Conservation (phyloP, 768 basidiomycete species). For the Tubosaeta sp. region DNA sequence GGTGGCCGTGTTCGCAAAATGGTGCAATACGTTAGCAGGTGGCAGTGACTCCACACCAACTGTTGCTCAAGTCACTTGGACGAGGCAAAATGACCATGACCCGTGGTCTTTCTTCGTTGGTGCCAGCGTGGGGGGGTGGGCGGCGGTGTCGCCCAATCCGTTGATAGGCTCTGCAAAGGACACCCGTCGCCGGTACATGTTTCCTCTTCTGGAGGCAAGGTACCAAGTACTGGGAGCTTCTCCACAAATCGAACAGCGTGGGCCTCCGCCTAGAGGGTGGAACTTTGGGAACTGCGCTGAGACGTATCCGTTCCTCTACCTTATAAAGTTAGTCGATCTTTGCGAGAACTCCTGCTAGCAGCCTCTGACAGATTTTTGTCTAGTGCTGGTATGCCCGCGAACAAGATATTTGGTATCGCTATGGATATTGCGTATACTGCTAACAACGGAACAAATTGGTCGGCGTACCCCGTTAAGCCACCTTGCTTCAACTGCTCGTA, state of each 20-base stretch:
- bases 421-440: not conserved
- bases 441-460: not conserved
- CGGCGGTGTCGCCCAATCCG: too few species aligned
- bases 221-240: too few species aligned
- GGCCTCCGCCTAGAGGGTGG: not conserved
- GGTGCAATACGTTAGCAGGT: not conserved
- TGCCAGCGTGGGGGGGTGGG: not conserved
- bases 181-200: not conserved
- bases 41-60: not conserved
- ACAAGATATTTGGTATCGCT: not conserved
- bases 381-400: not conserved
- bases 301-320: not conserved
- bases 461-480: not conserved
- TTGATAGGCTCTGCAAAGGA: not conserved
- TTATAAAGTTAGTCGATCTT: not conserved
- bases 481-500: not conserved
- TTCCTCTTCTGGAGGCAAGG: not conserved
- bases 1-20: not conserved
- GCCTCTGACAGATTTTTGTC: not conserved
- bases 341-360: not conserved
- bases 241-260: not conserved
- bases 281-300: slow-evolving; percentile 1
- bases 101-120: not conserved
- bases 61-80: not conserved
- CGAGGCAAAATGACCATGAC: not conserved